phyloP scores from a whole-genome alignment of 768 basidiomycete species.

The Suillus sp. region DNA sequence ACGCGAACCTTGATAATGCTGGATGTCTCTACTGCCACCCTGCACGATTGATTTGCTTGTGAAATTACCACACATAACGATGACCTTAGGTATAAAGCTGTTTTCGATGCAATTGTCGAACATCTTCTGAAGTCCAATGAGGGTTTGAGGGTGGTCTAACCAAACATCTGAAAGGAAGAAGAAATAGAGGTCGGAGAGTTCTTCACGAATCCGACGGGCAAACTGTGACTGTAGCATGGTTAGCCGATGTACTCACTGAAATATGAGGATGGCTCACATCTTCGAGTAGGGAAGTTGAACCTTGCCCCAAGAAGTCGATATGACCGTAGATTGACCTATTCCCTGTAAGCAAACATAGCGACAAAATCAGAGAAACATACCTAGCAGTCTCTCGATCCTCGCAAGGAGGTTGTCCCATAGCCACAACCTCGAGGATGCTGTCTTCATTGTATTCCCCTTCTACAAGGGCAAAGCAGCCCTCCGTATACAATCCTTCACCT shows the following conservation, averaged over 20 bases:
- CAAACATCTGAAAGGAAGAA: conserved; percentile 96
- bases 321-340: conserved; percentile 90
- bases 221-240: conserved; percentile 53
- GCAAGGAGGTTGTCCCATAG: conserved; percentile 96
- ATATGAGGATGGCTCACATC: conserved; percentile 58
- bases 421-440: conserved; percentile 83
- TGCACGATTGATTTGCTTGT: conserved; percentile 79
- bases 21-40: conserved; percentile 76
- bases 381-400: conserved; percentile 84
- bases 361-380: conserved; percentile 40
- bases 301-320: conserved; percentile 95
- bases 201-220: conserved; percentile 61
- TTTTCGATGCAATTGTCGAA: conserved; percentile 90
- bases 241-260: conserved; percentile 6
- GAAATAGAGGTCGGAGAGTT: conserved; percentile 78
- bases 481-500: conserved; percentile 94
- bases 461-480: conserved; percentile 92
- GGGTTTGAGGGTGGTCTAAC: conserved; percentile 86
- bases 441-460: conserved; percentile 98
- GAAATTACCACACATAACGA: conserved; percentile 95
- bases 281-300: conserved; percentile 85
- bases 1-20: conserved; percentile 78
- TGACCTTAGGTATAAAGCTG: conserved; percentile 83
- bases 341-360: conserved; percentile 15
- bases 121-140: conserved; percentile 78